Percentiles rank a stretch among this genome's conserved stretches.
These are phyloP conservation scores for Nitzschia putrida DNA, from an alignment of 108 stramenopile genomes.

Conservation along the genomic window DNA sequence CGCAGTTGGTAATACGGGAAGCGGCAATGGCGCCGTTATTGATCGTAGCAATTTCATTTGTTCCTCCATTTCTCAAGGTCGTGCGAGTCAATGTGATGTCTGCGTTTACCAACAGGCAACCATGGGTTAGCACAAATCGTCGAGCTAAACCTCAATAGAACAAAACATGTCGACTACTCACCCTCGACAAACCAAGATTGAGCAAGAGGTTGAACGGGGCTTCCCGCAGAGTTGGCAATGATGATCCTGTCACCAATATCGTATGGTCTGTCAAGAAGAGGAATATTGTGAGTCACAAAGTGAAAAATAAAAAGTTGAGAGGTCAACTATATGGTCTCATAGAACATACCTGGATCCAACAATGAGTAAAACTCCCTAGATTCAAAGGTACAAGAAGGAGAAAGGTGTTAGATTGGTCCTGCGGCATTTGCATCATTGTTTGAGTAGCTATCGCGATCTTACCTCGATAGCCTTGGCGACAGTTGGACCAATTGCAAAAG, in stretches of 20 bases:
- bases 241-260: constrained; percentile 85
- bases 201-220: constrained; percentile 22
- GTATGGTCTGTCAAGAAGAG: constrained; percentile 55
- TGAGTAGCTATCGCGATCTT: background rate
- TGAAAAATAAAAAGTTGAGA: too few species aligned
- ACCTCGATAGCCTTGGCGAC: constrained; percentile 70
- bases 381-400: background rate
- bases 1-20: constrained; percentile 71
- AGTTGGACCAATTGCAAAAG: constrained; percentile 74
- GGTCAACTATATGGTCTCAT: too few species aligned
- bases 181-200: constrained; percentile 84
- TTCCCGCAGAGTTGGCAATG: constrained; percentile 43
- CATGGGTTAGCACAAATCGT: too few species aligned
- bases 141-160: too few species aligned
- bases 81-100: constrained; percentile 71
- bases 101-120: background rate
- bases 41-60: constrained; percentile 77
- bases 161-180: too few species aligned
- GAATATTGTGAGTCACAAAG: background rate
- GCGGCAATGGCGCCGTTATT: constrained; percentile 66
- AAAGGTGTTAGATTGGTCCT: background rate
- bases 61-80: constrained; percentile 59
- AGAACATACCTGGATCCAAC: constrained; percentile 46
- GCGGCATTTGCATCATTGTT: background rate
- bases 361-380: constrained; percentile 65